Base-by-base conservation (phyloP, 345 rosid genomes). In the Eutrema yunnanense region DNA sequence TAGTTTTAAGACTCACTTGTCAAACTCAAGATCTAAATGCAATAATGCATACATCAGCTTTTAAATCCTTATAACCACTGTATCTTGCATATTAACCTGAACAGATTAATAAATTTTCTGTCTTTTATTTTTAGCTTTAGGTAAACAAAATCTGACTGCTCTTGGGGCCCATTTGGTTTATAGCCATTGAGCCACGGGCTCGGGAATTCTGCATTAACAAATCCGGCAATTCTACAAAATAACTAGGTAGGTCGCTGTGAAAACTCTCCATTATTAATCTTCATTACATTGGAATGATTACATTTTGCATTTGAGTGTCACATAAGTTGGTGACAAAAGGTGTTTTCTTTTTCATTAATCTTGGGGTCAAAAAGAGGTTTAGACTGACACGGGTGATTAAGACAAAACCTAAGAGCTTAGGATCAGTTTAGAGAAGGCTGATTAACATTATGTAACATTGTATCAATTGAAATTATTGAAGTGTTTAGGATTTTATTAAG, bases 111-210 rank as follows among this genome's bases (percentile, higher is more conserved):
- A 59, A 46, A 9, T 19, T 62, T 29, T 60, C 9, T 69, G 9
- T 65, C 41, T 56, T 8, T 34, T 8, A 9, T 44, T 32, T 61
- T 16, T 53, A 37, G 40, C 47, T 52, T 60, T 53, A 53, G 73
- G 65, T 75, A 47, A 42, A 68, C 50, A 50, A 65, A 56, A 32
- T 30, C 32, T 66, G 29, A 51, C 48, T 32, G 65, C 64, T 69
- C 48, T 62, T 68, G 58, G 69, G 74, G 37, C 74, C 74, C 73
- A 61, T 61, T 36, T 48, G 55, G 44, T 65, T 44, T 48, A 32
- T 32, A 26, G 79, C 86, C 58, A 87, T 82, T 87, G 89, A 85
- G 92, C 89, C 86, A 68, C 86, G 85, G 82, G 72, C 75, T 79
- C 48, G 13, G 30, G 41, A 47, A 32, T 47, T 63, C 6, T 16